Percentiles rank a stretch among this genome's conserved stretches.
Evolutionary conservation across 163 green algal species (phyloP).

Genomic region (Chloromonas sp.): DNA sequence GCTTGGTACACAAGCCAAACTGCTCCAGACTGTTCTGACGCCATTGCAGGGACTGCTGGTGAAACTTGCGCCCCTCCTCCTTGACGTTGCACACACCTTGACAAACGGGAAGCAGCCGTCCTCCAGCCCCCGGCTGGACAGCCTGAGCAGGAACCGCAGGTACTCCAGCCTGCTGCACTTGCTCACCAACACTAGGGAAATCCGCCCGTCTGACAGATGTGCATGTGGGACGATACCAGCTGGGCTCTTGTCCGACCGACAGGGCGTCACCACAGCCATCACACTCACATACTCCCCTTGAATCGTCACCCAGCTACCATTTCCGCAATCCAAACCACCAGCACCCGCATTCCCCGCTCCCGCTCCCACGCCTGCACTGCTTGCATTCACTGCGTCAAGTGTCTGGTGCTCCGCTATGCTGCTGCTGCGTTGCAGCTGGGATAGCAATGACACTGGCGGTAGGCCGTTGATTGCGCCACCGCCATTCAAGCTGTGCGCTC

Average conservation of each 20-base stretch:
- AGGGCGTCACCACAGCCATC: slow-evolving; percentile 77
- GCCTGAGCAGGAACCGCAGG: slow-evolving; percentile 66
- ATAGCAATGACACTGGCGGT: too few species aligned
- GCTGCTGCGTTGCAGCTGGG: too few species aligned
- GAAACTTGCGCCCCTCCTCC: too few species aligned
- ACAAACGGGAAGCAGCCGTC: slow-evolving; percentile 27
- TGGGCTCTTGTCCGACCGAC: slow-evolving; percentile 68
- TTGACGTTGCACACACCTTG: slow-evolving; percentile 1
- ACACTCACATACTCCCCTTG: slow-evolving; percentile 66
- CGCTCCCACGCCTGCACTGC: too few species aligned
- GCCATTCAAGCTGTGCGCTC: too few species aligned
- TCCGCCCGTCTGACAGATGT: slow-evolving; percentile 74
- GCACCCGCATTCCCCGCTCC: not conserved
- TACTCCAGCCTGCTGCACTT: slow-evolving; percentile 63
- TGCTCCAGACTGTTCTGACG: too few species aligned
- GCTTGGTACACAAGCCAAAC: not conserved
- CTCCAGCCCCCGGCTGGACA: slow-evolving; percentile 41
- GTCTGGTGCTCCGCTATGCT: too few species aligned
- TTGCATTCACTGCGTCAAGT: too few species aligned
- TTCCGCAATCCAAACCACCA: not conserved
- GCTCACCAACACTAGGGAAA: slow-evolving; percentile 65
- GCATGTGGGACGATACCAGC: slow-evolving; percentile 51
- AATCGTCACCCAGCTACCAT: slow-evolving; percentile 26
- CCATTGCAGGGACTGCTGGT: too few species aligned
- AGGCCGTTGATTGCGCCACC: too few species aligned